These are phyloP conservation scores for Lepidium africanum DNA, from an alignment of 345 rosid genomes.

Conservation along the genomic window DNA sequence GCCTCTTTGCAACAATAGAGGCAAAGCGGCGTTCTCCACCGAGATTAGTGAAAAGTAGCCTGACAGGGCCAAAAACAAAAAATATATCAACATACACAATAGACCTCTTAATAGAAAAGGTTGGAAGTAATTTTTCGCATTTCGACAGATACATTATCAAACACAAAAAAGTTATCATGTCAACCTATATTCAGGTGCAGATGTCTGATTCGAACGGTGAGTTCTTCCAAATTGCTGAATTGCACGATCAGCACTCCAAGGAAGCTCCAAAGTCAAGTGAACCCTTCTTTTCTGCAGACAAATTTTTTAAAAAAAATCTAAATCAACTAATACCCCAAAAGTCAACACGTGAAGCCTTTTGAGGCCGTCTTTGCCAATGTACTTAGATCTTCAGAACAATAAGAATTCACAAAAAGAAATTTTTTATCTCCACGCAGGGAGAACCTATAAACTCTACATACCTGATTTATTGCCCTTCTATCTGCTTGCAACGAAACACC, in stretches of 20 bases:
- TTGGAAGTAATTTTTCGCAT: not conserved
- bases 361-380: not conserved
- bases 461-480: conserved; percentile 93
- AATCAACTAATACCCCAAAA: not conserved
- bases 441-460: conserved; percentile 19
- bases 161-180: conserved; percentile 11
- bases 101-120: not conserved
- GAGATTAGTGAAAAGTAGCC: conserved; percentile 84
- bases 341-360: not conserved
- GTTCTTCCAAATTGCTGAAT: conserved; percentile 99
- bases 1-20: conserved; percentile 95
- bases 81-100: conserved; percentile 10
- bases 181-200: conserved; percentile 97
- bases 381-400: not conserved
- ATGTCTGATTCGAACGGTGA: conserved; percentile 96
- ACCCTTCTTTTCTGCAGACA: conserved; percentile 78
- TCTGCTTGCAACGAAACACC: conserved; percentile 99
- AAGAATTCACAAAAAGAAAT: not conserved
- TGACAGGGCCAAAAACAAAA: conserved; percentile 26
- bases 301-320: not conserved
- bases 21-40: conserved; percentile 99
- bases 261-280: conserved; percentile 95
- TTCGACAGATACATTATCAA: not conserved
- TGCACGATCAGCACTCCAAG: conserved; percentile 99
- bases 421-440: not conserved